Evolutionary conservation across 352 stramenopile genomes (phyloP).

Genomic region (Pythium dissimile): DNA sequence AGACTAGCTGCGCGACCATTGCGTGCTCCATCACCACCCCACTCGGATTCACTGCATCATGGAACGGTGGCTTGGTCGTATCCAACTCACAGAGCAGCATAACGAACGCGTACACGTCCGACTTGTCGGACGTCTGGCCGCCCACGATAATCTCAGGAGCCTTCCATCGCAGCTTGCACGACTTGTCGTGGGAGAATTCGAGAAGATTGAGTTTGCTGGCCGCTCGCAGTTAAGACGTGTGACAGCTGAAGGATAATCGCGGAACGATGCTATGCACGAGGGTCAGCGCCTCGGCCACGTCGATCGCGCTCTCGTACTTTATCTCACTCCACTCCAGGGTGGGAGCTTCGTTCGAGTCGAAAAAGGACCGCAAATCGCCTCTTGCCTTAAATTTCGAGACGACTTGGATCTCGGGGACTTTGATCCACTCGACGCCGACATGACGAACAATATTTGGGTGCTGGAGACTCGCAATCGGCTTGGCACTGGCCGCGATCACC

Average conservation of each 20-base stretch:
- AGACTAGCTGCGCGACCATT: slow-evolving; percentile 62
- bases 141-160: slow-evolving; percentile 24
- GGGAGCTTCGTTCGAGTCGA: background rate
- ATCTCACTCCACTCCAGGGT: background rate
- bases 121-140: slow-evolving; percentile 10
- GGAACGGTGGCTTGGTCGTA: slow-evolving; percentile 57
- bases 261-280: background rate
- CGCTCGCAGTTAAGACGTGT: background rate
- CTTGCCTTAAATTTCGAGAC: background rate
- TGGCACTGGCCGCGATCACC: background rate
- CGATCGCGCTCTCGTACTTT: background rate
- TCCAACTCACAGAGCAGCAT: slow-evolving; percentile 56
- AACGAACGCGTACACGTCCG: slow-evolving; percentile 28
- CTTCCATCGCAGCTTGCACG: slow-evolving; percentile 25
- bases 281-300: background rate
- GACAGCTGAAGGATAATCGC: background rate
- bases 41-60: slow-evolving; percentile 60
- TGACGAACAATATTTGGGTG: background rate
- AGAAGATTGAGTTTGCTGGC: background rate
- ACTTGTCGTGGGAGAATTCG: background rate
- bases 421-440: background rate
- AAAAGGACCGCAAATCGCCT: background rate
- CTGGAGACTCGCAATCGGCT: background rate
- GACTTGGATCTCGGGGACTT: background rate
- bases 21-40: slow-evolving; percentile 60